phyloP scores from a whole-genome alignment of 2,329 filamentous ascomycete genomes.

The Albophoma yamanashiensis region DNA sequence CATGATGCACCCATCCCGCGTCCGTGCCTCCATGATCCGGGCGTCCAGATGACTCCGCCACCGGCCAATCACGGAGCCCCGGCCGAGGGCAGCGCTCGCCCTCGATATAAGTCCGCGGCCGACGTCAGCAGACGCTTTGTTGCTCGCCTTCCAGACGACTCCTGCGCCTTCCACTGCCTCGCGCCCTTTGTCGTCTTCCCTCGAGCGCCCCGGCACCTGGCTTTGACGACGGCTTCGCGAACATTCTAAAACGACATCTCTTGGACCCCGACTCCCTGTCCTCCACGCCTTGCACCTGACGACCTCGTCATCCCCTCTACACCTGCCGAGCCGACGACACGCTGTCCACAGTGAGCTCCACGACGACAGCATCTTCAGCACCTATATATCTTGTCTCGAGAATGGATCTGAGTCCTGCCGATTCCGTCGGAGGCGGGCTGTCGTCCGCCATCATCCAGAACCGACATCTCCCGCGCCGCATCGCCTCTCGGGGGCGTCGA shows the following conservation, averaged over 20 bases:
- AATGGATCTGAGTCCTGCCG: not conserved
- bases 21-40: not conserved
- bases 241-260: not conserved
- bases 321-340: not conserved
- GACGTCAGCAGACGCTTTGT: not conserved
- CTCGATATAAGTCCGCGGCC: not conserved
- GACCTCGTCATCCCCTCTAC: not conserved
- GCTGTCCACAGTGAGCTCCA: not conserved
- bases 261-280: not conserved
- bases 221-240: not conserved
- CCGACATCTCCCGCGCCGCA: constrained; percentile 2
- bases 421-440: not conserved
- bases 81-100: not conserved
- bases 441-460: not conserved
- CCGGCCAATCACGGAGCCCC: not conserved
- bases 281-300: not conserved
- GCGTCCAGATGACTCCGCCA: constrained; percentile 1
- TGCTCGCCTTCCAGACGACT: not conserved
- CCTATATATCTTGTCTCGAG: not conserved
- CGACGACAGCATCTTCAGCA: not conserved
- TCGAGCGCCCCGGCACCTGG: not conserved
- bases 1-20: not conserved
- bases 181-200: not conserved
- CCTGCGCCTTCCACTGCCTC: not conserved
- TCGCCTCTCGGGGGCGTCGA: constrained; percentile 6